Conservation (phyloP, 768 basidiomycete genomes). For the Tylopilus intermedius region DNA sequence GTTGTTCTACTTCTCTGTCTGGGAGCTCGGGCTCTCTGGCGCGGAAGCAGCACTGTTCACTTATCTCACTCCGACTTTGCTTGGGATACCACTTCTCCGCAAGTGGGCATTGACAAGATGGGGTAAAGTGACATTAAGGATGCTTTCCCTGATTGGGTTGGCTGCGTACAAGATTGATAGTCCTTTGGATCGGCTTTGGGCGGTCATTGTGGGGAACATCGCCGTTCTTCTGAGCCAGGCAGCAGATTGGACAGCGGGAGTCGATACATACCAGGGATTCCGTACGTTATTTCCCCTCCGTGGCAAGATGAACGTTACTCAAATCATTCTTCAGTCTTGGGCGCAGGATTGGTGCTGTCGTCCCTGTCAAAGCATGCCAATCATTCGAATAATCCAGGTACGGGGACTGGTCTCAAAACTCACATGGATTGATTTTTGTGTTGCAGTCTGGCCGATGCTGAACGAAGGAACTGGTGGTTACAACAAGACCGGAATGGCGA, state of each 20-base stretch:
- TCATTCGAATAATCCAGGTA: slow-evolving; percentile 76
- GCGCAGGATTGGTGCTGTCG: slow-evolving; percentile 61
- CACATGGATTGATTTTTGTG: slow-evolving; percentile 2
- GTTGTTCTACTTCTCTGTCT: slow-evolving; percentile 89
- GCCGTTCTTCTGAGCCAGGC: slow-evolving; percentile 45
- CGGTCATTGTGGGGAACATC: slow-evolving; percentile 52
- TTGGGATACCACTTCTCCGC: slow-evolving; percentile 44
- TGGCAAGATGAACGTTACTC: background rate
- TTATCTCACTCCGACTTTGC: slow-evolving; percentile 62
- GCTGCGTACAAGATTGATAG: slow-evolving; percentile 48
- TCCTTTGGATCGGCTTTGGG: slow-evolving; percentile 50
- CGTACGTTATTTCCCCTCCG: slow-evolving; percentile 32
- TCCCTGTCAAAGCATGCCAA: slow-evolving; percentile 73
- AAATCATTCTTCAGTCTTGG: slow-evolving; percentile 44
- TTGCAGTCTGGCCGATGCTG: slow-evolving; percentile 73
- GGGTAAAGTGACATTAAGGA: slow-evolving; percentile 47
- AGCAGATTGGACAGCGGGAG: slow-evolving; percentile 48
- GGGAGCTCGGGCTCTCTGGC: slow-evolving; percentile 83
- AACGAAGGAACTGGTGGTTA: slow-evolving; percentile 60
- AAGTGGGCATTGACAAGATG: slow-evolving; percentile 42
- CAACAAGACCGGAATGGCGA: slow-evolving; percentile 59
- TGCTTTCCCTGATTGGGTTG: slow-evolving; percentile 48
- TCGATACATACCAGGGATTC: slow-evolving; percentile 44
- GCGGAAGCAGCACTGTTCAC: slow-evolving; percentile 72
- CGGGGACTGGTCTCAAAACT: background rate